A percentile compares a stretch with the other conserved stretches of the same genome.
Evolutionary conservation across 306 rosid genomes (phyloP).

Genomic region (Citrullus amarus): DNA sequence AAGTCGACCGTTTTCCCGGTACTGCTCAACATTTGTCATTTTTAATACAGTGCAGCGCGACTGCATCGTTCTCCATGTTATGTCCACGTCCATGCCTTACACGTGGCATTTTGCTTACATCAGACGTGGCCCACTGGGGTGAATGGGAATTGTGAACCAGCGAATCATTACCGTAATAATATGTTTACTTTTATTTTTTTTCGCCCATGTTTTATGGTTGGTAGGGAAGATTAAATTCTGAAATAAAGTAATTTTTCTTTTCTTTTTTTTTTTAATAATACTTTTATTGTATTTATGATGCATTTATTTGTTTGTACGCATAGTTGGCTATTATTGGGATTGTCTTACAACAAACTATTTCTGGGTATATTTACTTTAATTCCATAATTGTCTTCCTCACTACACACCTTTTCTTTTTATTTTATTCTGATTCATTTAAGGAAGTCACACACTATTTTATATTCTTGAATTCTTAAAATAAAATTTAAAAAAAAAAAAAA

Average conservation of each 20-base stretch:
- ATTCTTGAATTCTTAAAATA: too few species aligned
- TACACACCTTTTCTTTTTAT: too few species aligned
- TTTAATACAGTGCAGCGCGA: not conserved
- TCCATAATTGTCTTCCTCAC: not conserved
- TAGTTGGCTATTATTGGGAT: not conserved
- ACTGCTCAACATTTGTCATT: not conserved
- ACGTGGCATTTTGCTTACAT: not conserved
- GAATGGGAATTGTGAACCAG: not conserved
- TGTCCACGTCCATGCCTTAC: not conserved
- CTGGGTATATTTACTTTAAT: not conserved
- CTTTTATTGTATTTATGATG: not conserved
- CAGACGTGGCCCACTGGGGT: not conserved
- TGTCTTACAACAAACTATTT: not conserved
- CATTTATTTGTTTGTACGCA: not conserved
- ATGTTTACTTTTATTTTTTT: not conserved
- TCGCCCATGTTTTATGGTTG: not conserved
- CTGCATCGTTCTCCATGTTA: not conserved
- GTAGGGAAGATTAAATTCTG: not conserved
- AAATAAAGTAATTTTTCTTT: not conserved
- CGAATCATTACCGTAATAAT: not conserved
- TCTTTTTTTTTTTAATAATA: not conserved
- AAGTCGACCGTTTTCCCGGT: constrained; percentile 25
- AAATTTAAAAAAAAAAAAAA: too few species aligned
- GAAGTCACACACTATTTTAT: too few species aligned
- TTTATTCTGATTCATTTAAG: too few species aligned